phyloP scores from a whole-genome alignment of 495 filamentous ascomycete species.

The Oleoguttula mirabilis region DNA sequence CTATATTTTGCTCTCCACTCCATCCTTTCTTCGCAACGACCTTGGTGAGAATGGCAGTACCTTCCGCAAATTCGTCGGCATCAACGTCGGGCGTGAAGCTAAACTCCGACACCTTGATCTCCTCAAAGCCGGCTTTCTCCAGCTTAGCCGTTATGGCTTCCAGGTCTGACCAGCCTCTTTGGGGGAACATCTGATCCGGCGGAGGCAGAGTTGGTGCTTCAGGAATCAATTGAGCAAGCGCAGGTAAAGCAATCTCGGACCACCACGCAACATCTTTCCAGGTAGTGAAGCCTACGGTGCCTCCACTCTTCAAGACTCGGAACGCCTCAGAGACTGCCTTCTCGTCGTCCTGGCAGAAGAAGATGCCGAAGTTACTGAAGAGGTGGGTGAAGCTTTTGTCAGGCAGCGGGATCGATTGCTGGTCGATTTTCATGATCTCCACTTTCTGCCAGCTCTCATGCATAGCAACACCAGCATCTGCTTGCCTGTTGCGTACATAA shows the following conservation, averaged over 20 bases:
- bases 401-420: conserved; percentile 1
- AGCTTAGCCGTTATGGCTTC: conserved; percentile 3
- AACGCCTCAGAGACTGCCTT: neutral
- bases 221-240: conserved; percentile 1
- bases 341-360: conserved; percentile 24
- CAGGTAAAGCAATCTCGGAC: conserved; percentile 4
- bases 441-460: conserved; percentile 7
- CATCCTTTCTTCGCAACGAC: conserved; percentile 5
- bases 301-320: neutral
- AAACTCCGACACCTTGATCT: conserved; percentile 6
- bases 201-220: conserved; percentile 3
- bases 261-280: conserved; percentile 12
- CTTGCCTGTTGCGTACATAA: neutral
- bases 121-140: conserved; percentile 6
- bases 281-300: conserved; percentile 2
- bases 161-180: conserved; percentile 3
- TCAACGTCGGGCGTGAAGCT: conserved; percentile 7
- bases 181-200: conserved; percentile 1
- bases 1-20: neutral
- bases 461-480: no score
- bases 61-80: conserved; percentile 11
- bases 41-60: conserved; percentile 2
- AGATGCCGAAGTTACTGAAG: conserved; percentile 62
- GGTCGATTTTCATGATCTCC: conserved; percentile 6
- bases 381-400: conserved; percentile 37